Percentiles rank a stretch among this genome's conserved stretches.
Conservation (phyloP, 148 eudicot genomes). For the Amaranthus palmeri region DNA sequence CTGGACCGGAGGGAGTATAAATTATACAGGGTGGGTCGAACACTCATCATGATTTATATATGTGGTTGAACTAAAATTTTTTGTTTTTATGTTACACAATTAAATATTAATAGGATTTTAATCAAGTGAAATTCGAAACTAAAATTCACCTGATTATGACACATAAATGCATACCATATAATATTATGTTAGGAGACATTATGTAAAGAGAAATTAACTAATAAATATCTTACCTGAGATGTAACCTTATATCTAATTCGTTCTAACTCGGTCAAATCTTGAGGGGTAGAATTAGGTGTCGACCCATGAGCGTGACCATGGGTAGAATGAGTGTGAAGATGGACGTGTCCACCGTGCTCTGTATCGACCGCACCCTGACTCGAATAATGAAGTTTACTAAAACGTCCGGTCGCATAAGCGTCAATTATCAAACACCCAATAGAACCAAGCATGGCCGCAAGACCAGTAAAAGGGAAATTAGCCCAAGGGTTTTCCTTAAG, state of each 20-base stretch:
- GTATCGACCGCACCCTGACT: not conserved
- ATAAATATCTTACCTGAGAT: slow-evolving; percentile 33
- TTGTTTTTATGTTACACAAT: too few species aligned
- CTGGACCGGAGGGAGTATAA: too few species aligned
- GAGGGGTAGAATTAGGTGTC: slow-evolving; percentile 6
- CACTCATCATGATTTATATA: too few species aligned
- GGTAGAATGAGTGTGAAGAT: slow-evolving; percentile 16
- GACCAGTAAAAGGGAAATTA: slow-evolving; percentile 30
- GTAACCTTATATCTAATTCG: slow-evolving; percentile 32
- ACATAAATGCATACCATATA: too few species aligned
- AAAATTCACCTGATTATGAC: too few species aligned
- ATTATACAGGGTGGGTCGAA: too few species aligned
- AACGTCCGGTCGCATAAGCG: slow-evolving; percentile 32
- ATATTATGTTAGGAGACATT: too few species aligned
- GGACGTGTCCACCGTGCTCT: slow-evolving; percentile 17
- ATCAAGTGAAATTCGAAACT: too few species aligned
- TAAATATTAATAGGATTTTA: too few species aligned
- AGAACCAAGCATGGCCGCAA: slow-evolving; percentile 29
- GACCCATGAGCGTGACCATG: slow-evolving; percentile 30
- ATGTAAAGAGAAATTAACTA: too few species aligned
- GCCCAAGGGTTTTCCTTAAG: slow-evolving; percentile 24
- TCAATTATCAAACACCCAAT: slow-evolving; percentile 37
- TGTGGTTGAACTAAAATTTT: too few species aligned
- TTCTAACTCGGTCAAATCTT: slow-evolving; percentile 22
- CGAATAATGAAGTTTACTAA: slow-evolving; percentile 17